Conservation (phyloP, 2,329 filamentous ascomycete genomes). For the Furcasterigmium sp. region DNA sequence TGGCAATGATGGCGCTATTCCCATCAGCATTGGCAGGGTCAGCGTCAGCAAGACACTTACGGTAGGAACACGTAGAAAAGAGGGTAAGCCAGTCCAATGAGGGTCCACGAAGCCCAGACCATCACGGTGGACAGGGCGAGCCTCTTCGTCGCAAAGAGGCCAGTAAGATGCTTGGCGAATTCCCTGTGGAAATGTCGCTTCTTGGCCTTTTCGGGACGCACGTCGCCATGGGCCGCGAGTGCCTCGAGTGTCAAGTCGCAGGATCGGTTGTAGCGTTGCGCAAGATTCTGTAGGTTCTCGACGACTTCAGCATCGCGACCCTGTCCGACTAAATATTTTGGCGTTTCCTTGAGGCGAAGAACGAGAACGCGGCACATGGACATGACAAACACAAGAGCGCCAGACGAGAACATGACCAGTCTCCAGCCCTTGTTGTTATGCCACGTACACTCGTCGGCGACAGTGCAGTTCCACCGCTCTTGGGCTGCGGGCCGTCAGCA, state of each 20-base stretch:
- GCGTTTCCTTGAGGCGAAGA: conserved; percentile 52
- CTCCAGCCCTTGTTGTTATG: conserved; percentile 45
- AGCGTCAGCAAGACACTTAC: conserved; percentile 45
- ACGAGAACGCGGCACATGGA: conserved; percentile 49
- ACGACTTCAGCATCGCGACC: conserved; percentile 48
- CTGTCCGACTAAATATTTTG: conserved; percentile 51
- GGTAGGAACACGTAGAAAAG: conserved; percentile 65
- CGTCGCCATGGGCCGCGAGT: conserved; percentile 30
- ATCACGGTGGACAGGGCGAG: conserved; percentile 53
- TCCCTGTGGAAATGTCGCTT: conserved; percentile 17
- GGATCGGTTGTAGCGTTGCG: conserved; percentile 29
- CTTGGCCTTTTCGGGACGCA: background rate
- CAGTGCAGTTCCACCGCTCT: conserved; percentile 17
- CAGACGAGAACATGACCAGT: conserved; percentile 41
- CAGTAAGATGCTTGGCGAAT: conserved; percentile 44
- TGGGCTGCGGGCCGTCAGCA: conserved; percentile 8
- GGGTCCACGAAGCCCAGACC: conserved; percentile 60
- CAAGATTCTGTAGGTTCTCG: conserved; percentile 29
- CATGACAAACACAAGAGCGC: conserved; percentile 39
- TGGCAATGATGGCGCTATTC: background rate
- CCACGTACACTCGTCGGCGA: conserved; percentile 28
- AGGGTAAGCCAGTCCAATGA: conserved; percentile 63
- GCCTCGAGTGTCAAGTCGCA: conserved; percentile 33
- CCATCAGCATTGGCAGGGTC: conserved; percentile 28
- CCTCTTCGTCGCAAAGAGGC: conserved; percentile 53